Conservation (phyloP, 768 basidiomycete genomes). For the Brasilioporus rufonigricans region DNA sequence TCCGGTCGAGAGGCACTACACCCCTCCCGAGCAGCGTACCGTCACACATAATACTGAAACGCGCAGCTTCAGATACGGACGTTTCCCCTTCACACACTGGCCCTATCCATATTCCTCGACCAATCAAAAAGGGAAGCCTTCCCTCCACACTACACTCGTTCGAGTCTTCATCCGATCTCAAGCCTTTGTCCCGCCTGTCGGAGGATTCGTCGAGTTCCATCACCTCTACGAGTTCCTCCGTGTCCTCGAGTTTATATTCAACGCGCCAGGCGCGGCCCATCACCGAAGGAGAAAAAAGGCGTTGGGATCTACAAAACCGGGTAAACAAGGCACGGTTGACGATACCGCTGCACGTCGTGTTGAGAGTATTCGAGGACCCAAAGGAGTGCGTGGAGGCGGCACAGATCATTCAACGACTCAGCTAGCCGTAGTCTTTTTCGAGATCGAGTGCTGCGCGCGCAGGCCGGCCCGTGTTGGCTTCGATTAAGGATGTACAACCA, state of each 20-base stretch:
- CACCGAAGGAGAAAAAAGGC: constrained; percentile 54
- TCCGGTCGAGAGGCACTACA: constrained; percentile 3
- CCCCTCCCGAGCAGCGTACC: constrained; percentile 3
- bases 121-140: constrained; percentile 9
- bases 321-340: constrained; percentile 59
- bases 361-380: constrained; percentile 69
- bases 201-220: constrained; percentile 27
- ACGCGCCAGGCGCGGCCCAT: constrained; percentile 20
- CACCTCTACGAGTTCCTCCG: constrained; percentile 19
- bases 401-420: constrained; percentile 35
- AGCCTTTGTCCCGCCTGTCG: constrained; percentile 13
- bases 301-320: constrained; percentile 58
- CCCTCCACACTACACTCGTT: constrained; percentile 12
- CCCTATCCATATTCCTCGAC: constrained; percentile 15
- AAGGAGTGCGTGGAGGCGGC: constrained; percentile 65
- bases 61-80: constrained; percentile 23
- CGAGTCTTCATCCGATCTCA: constrained; percentile 12
- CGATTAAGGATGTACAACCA: background rate
- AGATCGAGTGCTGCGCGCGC: background rate
- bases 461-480: background rate
- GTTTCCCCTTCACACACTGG: constrained; percentile 2
- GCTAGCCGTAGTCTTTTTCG: background rate
- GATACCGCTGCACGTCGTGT: constrained; percentile 53
- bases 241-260: constrained; percentile 18
- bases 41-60: constrained; percentile 8